Evolutionary conservation across 139 green algal species (phyloP).

Genomic region (Limnomonas spitsbergensis): DNA sequence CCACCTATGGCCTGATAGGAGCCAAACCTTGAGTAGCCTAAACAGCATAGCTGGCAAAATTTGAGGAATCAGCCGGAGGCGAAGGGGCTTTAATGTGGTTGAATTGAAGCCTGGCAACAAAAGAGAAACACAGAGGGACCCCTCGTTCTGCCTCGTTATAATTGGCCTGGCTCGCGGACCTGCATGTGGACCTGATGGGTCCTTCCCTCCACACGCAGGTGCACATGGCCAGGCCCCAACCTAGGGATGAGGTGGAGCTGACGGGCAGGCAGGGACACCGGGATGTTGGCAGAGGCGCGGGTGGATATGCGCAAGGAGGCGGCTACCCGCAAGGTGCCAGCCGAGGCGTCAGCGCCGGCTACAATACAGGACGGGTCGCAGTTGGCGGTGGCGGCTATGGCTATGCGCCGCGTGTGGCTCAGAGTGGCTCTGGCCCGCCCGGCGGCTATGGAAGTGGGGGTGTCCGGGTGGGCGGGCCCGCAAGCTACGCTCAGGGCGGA

Average conservation of each 20-base stretch:
- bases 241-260: slow-evolving; percentile 20
- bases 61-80: no score
- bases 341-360: slow-evolving; percentile 10
- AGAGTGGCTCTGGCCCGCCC: background rate
- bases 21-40: no score
- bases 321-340: slow-evolving; percentile 14
- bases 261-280: background rate
- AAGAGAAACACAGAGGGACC: no score
- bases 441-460: background rate
- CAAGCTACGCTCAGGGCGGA: background rate
- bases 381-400: slow-evolving; percentile 7
- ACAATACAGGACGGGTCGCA: background rate
- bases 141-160: no score
- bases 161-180: no score
- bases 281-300: background rate
- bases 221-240: slow-evolving; percentile 51
- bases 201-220: slow-evolving; percentile 33
- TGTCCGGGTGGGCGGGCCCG: background rate
- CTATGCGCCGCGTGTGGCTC: background rate
- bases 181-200: no score
- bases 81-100: no score
- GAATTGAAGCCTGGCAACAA: no score
- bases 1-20: no score
- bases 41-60: no score
- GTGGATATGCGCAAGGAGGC: slow-evolving; percentile 14